Evolutionary conservation across 2,329 filamentous ascomycete genomes (phyloP).

Genomic region (Penicillium oxalicum): DNA sequence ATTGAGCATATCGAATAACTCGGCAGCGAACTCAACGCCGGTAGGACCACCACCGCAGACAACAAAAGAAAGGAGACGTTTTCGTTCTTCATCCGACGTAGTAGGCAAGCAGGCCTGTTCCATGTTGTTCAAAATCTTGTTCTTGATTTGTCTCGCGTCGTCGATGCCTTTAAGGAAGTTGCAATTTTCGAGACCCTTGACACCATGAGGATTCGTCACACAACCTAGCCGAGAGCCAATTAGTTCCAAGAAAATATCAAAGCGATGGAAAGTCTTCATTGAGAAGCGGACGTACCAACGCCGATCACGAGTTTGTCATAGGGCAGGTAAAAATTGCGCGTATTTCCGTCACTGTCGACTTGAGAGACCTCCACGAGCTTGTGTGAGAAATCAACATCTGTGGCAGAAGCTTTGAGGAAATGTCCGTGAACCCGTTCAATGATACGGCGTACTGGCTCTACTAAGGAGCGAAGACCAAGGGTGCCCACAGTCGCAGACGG

Average conservation of each 20-base stretch:
- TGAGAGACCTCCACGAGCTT: slow-evolving; percentile 86
- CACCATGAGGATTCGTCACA: slow-evolving; percentile 88
- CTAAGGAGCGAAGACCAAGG: slow-evolving; percentile 79
- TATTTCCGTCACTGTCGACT: slow-evolving; percentile 62
- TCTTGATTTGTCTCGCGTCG: slow-evolving; percentile 84
- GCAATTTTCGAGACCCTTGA: slow-evolving; percentile 88
- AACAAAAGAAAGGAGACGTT: slow-evolving; percentile 87
- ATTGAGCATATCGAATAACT: slow-evolving; percentile 92
- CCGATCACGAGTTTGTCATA: slow-evolving; percentile 95
- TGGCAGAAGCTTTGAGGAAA: slow-evolving; percentile 79
- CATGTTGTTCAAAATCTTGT: slow-evolving; percentile 80
- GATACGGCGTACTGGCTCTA: slow-evolving; percentile 87
- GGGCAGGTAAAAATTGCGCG: slow-evolving; percentile 80
- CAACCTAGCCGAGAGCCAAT: slow-evolving; percentile 50
- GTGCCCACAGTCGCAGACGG: slow-evolving; percentile 96
- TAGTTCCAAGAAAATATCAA: not conserved
- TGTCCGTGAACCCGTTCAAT: slow-evolving; percentile 72
- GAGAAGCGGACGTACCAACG: slow-evolving; percentile 52
- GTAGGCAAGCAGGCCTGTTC: slow-evolving; percentile 91
- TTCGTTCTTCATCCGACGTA: slow-evolving; percentile 79
- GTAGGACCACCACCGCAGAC: slow-evolving; percentile 91
- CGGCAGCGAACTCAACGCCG: slow-evolving; percentile 94
- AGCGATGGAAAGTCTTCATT: too few species aligned
- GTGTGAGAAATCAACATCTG: slow-evolving; percentile 84
- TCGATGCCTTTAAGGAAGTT: slow-evolving; percentile 93